Conservation (phyloP, 495 filamentous ascomycete species). For the Cercophora scortea region DNA sequence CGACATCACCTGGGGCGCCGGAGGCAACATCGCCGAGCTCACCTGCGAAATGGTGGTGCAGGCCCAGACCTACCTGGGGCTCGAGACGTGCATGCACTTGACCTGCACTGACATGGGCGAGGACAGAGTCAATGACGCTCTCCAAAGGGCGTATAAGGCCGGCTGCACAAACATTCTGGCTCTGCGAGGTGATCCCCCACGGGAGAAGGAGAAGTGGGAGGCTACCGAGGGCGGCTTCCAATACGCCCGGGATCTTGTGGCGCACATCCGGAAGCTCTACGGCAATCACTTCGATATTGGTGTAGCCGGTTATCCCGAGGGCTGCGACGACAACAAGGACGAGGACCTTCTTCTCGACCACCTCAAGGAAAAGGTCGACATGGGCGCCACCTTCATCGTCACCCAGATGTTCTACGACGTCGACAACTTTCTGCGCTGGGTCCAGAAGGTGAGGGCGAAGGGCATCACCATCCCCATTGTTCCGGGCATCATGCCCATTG, state of each 20-base stretch:
- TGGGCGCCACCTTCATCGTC: constrained; percentile 85
- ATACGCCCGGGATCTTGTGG: constrained; percentile 90
- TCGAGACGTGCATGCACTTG: constrained; percentile 99
- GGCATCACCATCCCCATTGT: constrained; percentile 89
- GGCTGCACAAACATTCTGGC: constrained; percentile 98
- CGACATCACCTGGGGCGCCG: constrained; percentile 98
- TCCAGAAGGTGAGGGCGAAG: constrained; percentile 68
- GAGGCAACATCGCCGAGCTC: constrained; percentile 79
- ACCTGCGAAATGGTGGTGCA: constrained; percentile 98
- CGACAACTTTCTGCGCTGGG: constrained; percentile 90
- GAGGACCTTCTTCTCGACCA: constrained; percentile 80
- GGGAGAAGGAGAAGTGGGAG: constrained; percentile 91
- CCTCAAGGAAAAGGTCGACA: constrained; percentile 95
- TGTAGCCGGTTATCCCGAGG: constrained; percentile 95
- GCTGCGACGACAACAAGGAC: constrained; percentile 85
- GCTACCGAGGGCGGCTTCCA: constrained; percentile 76
- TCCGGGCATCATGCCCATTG: constrained; percentile 98
- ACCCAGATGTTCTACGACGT: constrained; percentile 99
- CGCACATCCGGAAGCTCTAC: constrained; percentile 82
- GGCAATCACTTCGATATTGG: constrained; percentile 97
- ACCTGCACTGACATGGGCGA: constrained; percentile 97
- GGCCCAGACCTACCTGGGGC: constrained; percentile 90
- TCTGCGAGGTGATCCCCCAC: constrained; percentile 86
- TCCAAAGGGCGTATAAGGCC: constrained; percentile 83
- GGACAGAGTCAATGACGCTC: constrained; percentile 81